These are phyloP conservation scores for Ophiostoma perfectum DNA, from an alignment of 2,329 filamentous ascomycete species.

Conservation along the genomic window DNA sequence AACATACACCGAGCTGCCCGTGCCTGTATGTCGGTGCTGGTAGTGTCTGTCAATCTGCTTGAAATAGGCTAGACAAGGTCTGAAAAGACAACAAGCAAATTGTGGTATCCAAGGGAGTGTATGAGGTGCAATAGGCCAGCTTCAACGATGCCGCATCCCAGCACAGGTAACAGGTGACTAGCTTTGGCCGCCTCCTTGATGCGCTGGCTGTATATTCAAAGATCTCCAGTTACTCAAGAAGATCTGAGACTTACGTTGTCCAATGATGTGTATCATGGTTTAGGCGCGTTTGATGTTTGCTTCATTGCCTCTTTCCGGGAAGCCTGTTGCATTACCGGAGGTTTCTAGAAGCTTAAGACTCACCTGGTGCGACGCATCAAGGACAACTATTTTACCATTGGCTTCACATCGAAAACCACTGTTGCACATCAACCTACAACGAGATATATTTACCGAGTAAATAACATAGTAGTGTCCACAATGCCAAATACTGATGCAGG, in stretches of 20 bases:
- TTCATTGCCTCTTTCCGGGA: background rate
- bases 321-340: background rate
- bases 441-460: background rate
- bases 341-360: background rate
- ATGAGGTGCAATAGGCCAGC: background rate
- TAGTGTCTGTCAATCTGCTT: background rate
- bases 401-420: background rate
- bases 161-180: background rate
- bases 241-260: background rate
- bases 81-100: background rate
- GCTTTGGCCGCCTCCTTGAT: background rate
- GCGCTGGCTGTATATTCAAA: background rate
- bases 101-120: background rate
- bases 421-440: background rate
- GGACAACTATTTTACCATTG: background rate
- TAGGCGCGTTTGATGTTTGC: background rate
- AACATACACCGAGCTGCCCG: conserved; percentile 12
- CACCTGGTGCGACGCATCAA: background rate
- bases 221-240: conserved; percentile 5
- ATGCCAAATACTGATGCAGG: background rate
- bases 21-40: background rate
- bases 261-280: no score
- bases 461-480: background rate
- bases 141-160: background rate
- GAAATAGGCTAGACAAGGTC: background rate